Evolutionary conservation across 2,329 filamentous ascomycete genomes (phyloP).

Genomic region (Colletotrichum sp.): DNA sequence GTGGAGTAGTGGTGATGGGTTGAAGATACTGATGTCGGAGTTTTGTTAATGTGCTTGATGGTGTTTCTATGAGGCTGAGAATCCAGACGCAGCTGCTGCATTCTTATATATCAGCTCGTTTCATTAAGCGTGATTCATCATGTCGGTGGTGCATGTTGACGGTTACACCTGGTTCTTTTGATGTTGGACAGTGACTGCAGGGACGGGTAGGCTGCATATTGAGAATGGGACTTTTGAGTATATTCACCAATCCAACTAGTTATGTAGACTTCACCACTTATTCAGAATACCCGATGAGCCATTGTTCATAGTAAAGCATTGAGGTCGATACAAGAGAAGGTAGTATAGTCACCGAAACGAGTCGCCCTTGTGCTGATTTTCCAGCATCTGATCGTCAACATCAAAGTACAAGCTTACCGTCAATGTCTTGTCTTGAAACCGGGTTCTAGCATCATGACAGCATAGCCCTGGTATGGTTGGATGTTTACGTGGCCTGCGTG

Average conservation of each 20-base stretch:
- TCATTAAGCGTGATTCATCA: background rate
- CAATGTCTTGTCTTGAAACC: background rate
- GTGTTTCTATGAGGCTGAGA: background rate
- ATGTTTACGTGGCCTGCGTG: background rate
- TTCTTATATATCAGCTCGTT: background rate
- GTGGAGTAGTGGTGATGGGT: background rate
- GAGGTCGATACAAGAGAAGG: accelerated
- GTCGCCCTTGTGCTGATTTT: accelerated
- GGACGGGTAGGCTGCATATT: background rate
- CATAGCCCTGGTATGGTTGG: background rate
- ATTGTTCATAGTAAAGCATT: background rate
- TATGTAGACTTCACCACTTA: accelerated
- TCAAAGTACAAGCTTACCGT: background rate
- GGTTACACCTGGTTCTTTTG: background rate
- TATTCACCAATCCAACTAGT: background rate
- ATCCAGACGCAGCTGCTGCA: background rate
- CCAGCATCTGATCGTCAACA: background rate
- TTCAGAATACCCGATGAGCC: accelerated
- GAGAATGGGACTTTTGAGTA: background rate
- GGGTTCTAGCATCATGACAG: background rate
- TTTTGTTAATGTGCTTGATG: background rate
- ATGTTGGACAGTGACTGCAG: background rate
- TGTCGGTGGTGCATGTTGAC: background rate
- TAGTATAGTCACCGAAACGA: background rate
- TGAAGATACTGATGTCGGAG: background rate